Evolutionary conservation across 2,329 filamentous ascomycete genomes (phyloP).

Genomic region (Xylaria digitata): DNA sequence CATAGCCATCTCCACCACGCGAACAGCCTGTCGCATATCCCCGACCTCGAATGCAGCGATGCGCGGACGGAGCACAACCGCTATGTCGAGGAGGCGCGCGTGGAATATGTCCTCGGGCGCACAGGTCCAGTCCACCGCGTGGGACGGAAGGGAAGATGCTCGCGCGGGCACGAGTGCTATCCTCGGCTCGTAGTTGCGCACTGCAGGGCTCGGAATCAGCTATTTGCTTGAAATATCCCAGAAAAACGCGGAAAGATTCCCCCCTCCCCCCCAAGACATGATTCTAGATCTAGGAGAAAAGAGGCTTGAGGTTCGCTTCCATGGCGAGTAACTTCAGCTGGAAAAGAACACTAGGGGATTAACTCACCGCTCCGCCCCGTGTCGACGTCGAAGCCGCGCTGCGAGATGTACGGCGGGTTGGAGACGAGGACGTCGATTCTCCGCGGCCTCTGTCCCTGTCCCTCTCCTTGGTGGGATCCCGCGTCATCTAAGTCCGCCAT

Average conservation of each 20-base stretch:
- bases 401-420: constrained; percentile 93
- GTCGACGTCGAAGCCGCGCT: constrained; percentile 67
- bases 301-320: too few species aligned
- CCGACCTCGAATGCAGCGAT: constrained; percentile 77
- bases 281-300: too few species aligned
- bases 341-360: not conserved
- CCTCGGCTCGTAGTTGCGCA: constrained; percentile 83
- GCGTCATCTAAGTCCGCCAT: constrained; percentile 43
- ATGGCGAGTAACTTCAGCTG: too few species aligned
- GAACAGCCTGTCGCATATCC: constrained; percentile 72
- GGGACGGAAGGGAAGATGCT: not conserved
- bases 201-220: constrained; percentile 50
- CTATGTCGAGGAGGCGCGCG: constrained; percentile 68
- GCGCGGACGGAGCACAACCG: constrained; percentile 60
- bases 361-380: constrained; percentile 68
- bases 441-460: not conserved
- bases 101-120: constrained; percentile 72
- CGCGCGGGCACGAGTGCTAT: constrained; percentile 75
- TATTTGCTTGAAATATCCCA: not conserved
- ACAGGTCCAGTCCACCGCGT: constrained; percentile 18
- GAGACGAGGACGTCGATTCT: constrained; percentile 77
- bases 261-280: not conserved
- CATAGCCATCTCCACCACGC: constrained; percentile 67
- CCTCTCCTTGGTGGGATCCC: not conserved
- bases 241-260: too few species aligned